phyloP scores from a whole-genome alignment of 179 eudicot species.

The Nepenthes alata region DNA sequence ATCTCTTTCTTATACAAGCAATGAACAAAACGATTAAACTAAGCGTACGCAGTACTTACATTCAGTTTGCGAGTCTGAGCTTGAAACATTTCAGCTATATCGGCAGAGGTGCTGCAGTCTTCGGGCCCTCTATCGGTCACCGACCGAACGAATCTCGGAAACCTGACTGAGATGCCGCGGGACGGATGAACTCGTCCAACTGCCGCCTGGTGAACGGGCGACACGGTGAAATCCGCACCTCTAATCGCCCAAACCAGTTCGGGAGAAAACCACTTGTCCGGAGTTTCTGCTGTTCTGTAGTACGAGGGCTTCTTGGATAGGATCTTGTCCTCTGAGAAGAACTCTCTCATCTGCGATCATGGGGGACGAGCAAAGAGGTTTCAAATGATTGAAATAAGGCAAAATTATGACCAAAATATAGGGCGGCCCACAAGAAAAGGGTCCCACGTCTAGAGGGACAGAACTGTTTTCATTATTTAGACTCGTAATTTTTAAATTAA shows the following conservation, averaged over 20 bases:
- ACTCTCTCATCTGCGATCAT: slow-evolving; percentile 73
- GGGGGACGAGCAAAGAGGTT: background rate
- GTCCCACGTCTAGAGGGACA: too few relatives aligned
- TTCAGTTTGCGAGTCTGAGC: slow-evolving; percentile 90
- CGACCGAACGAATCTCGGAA: slow-evolving; percentile 68
- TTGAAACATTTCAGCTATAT: slow-evolving; percentile 78
- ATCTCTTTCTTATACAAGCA: too few relatives aligned
- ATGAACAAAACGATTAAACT: too few relatives aligned
- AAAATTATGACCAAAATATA: too few relatives aligned
- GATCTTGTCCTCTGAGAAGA: slow-evolving; percentile 61
- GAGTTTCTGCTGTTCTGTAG: slow-evolving; percentile 65
- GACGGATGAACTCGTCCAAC: slow-evolving; percentile 76
- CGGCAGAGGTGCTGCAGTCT: slow-evolving; percentile 66
- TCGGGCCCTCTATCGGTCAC: slow-evolving; percentile 61
- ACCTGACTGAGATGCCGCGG: slow-evolving; percentile 79
- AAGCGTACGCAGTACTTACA: slow-evolving; percentile 3
- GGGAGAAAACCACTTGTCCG: slow-evolving; percentile 82
- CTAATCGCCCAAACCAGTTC: slow-evolving; percentile 88
- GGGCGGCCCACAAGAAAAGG: too few relatives aligned
- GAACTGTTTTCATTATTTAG: too few relatives aligned
- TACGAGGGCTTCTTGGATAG: slow-evolving; percentile 61
- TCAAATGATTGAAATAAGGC: too few relatives aligned
- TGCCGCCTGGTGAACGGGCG: slow-evolving; percentile 94
- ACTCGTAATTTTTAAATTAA: too few relatives aligned
- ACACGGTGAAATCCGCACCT: slow-evolving; percentile 86